Evolutionary conservation across 495 filamentous ascomycete genomes (phyloP), one percentile per base, ranked within the genome.

Genomic region (Thermothielavioides terrestris): DNA sequence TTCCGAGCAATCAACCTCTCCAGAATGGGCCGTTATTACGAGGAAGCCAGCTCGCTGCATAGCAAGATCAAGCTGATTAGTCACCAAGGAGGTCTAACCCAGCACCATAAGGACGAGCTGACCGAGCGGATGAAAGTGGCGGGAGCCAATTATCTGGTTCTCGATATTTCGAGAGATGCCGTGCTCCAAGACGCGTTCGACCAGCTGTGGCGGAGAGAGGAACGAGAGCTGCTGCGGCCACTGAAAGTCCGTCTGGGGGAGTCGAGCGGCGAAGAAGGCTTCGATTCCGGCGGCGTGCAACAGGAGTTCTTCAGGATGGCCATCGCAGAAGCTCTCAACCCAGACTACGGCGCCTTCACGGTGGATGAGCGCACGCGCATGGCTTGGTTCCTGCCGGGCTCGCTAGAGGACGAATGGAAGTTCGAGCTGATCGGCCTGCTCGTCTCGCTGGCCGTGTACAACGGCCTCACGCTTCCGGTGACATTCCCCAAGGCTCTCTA

Each of bases 201-300:
- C 59, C 87, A 94, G 60, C 73, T 97, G 10, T 95, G 90, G 86
- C 76, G 85, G 31, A 78, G 89, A 34, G 83, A 94, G 65, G 79
- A 80, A 54, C 77, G 87, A 22, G 87, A 95, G 66, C 71, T 97
- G 4, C 72, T 89, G 66, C 78, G 84, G 26, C 92, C 92, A 0
- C 69, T 98, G 23, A 95, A 94, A 53, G 85, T 98, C 25, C 81
- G 85, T 37, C 80, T 97, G 55, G 88, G 87, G 4, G 83, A 85
- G 60, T 75, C 81, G 18, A 75, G 76, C 50, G 88, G 89, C 14
- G 92, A 96, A 67, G 84, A 94, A 59, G 92, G 92, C 1, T 75
- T 91, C 17, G 92, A 98, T 67, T 86, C 89, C 48, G 92, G 92
- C 46, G 92, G 92, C 42, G 88, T 97, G 4, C 88, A 94, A 52